Conservation (phyloP, 441 rosid species). For the Raphanus hybrid region DNA sequence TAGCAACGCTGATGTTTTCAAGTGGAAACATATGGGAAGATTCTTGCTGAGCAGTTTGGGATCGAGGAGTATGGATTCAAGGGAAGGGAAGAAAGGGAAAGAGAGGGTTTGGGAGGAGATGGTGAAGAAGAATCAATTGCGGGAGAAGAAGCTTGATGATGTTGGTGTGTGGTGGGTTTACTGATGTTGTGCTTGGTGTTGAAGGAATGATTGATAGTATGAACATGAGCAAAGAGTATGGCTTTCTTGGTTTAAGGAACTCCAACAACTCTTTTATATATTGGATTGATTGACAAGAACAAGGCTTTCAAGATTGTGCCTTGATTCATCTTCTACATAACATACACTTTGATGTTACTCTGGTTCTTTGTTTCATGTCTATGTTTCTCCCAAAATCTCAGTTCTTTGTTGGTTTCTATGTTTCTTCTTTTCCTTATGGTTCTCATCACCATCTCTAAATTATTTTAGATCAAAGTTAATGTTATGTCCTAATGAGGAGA, state of each 20-base stretch:
- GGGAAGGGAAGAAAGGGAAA: conserved; percentile 62
- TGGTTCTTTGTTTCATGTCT: conserved; percentile 13
- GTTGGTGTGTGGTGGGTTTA: conserved; percentile 63
- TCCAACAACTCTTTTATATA: conserved; percentile 65
- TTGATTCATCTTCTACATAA: conserved; percentile 29
- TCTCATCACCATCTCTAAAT: conserved; percentile 19
- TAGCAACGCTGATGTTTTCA: conserved; percentile 71
- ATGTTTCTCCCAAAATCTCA: conserved; percentile 11
- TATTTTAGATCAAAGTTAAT: neutral
- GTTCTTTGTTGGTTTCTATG: conserved; percentile 8
- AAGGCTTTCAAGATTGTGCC: conserved; percentile 78
- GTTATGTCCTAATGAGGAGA: conserved; percentile 37
- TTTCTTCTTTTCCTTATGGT: neutral
- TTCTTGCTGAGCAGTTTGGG: conserved; percentile 78
- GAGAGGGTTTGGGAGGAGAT: conserved; percentile 75
- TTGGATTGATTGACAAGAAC: conserved; percentile 66
- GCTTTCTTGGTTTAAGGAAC: conserved; percentile 65
- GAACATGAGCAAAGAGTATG: conserved; percentile 88
- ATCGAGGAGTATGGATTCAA: conserved; percentile 66
- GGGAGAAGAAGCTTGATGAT: conserved; percentile 56
- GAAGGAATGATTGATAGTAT: conserved; percentile 46
- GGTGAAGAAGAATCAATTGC: conserved; percentile 55
- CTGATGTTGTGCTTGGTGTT: conserved; percentile 44
- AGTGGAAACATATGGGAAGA: conserved; percentile 85
- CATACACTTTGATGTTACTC: conserved; percentile 2